Conservation (phyloP, 2,329 filamentous ascomycete genomes). For the Sarocladiaceae sp. region DNA sequence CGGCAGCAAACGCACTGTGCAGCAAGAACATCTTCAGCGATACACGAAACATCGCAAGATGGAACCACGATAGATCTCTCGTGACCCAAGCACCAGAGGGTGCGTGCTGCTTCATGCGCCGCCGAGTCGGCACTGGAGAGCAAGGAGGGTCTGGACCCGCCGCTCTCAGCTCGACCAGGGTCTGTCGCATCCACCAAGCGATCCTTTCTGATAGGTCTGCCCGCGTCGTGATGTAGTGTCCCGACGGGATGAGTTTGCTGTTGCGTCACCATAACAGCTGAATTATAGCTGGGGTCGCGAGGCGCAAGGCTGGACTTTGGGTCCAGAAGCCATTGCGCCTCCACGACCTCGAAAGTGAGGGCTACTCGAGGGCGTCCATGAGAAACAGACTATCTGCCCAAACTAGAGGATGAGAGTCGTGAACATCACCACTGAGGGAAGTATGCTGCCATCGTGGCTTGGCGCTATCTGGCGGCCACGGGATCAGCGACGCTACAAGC, state of each 20-base stretch:
- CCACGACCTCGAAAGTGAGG: too few relatives aligned
- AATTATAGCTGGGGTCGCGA: background rate
- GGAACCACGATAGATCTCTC: too few relatives aligned
- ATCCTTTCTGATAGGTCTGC: background rate
- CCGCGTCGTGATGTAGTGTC: background rate
- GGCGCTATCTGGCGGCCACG: background rate
- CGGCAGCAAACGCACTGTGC: background rate
- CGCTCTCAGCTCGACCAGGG: conserved; percentile 5
- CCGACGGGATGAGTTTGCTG: background rate
- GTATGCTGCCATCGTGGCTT: background rate
- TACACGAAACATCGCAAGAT: background rate
- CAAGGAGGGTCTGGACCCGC: conserved; percentile 9
- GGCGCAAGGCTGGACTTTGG: too few relatives aligned
- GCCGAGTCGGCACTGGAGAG: background rate
- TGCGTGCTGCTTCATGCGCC: background rate
- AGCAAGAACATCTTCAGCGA: background rate
- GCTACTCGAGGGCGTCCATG: too few relatives aligned
- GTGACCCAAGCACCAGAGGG: background rate
- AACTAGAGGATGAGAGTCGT: too few relatives aligned
- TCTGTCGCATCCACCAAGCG: background rate
- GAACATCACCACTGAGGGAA: background rate
- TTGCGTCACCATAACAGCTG: conserved; percentile 9
- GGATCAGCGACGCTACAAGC: conserved; percentile 11
- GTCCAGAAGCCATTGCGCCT: too few relatives aligned
- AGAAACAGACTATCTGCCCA: too few relatives aligned